phyloP scores from a whole-genome alignment of 352 stramenopile species.

The Halophytophthora batemanensis region DNA sequence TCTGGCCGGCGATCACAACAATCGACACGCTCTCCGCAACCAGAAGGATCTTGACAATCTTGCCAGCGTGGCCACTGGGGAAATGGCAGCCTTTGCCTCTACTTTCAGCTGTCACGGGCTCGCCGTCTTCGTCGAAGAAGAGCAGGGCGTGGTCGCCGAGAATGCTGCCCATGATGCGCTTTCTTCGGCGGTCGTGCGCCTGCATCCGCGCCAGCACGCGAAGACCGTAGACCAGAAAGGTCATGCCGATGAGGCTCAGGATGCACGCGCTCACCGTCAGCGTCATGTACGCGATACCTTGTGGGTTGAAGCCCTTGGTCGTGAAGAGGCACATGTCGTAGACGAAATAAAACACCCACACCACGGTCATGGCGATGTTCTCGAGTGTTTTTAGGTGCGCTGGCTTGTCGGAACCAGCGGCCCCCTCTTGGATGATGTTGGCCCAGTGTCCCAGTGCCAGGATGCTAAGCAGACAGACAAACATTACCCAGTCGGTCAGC shows the following conservation, averaged over 20 bases:
- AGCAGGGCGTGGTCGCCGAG: too few relatives aligned
- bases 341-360: constrained; percentile 18
- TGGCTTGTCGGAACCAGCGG: constrained; percentile 6
- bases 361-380: constrained; percentile 6
- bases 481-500: neutral
- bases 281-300: constrained; percentile 12
- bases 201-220: constrained; percentile 13
- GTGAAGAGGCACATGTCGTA: constrained; percentile 13
- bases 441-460: constrained; percentile 15
- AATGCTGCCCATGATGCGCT: too few relatives aligned
- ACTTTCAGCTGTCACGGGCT: constrained; percentile 11
- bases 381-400: constrained; percentile 10
- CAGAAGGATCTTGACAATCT: constrained; percentile 52
- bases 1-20: constrained; percentile 32
- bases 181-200: constrained; percentile 5
- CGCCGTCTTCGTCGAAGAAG: constrained; percentile 9
- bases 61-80: constrained; percentile 24
- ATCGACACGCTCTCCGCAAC: constrained; percentile 35
- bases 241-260: constrained; percentile 15
- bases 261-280: constrained; percentile 10
- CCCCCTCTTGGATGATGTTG: constrained; percentile 12
- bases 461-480: constrained; percentile 3
- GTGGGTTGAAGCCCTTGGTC: constrained; percentile 17
- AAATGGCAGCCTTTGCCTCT: constrained; percentile 8
- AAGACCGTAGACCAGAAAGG: constrained; percentile 17